Evolutionary conservation across 163 green algal species (phyloP), one percentile per base, ranked within the genome.

Genomic region (Scenedesmus sp.): DNA sequence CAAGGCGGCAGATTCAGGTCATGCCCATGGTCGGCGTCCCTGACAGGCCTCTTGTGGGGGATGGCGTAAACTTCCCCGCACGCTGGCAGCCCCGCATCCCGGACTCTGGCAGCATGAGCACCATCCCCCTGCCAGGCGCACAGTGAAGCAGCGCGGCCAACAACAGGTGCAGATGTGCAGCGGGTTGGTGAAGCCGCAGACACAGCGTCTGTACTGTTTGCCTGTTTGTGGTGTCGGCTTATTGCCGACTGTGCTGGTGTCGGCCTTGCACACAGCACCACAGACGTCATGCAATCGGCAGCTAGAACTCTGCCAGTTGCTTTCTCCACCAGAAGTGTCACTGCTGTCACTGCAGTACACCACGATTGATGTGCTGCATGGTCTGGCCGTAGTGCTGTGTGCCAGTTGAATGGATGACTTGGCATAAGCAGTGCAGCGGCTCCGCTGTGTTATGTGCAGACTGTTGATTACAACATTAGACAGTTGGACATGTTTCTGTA

Each of bases 51-150:
- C 53, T 59, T 6, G 18, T 85, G 22, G 85, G 85, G 20, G 85
- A 90, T 37, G 85, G 85, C 72, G 42, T 79, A 18, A 84, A 90
- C 85, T 90, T 78, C 72, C 70, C 85, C 37, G 44, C 46, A 16
- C 76, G 85, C 46, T 90, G 85, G 85, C 85, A 90, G 85, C 85
- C 85, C 56, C 85, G 85, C 72, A 90, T 90, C 72, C 85, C 85
- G 22, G 72, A 85, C 46, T 56, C 26, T 4, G 30, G 70, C 70
- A 79, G 33, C 85, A 85, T 90, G 70, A 40, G 9, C 18, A 76
- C 72, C 70, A 53, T 85, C 0, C 70, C 85, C 59, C 9, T 90
- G 30, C n/a, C n/a, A 18, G 24, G 65, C 65, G 30, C 65, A 16
- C 65, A 76, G 65, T 76, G 40, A 40, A 76, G 56, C 56, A 70